Evolutionary conservation across 352 stramenopile species (phyloP).

Genomic region (Sclerospora graminicola): DNA sequence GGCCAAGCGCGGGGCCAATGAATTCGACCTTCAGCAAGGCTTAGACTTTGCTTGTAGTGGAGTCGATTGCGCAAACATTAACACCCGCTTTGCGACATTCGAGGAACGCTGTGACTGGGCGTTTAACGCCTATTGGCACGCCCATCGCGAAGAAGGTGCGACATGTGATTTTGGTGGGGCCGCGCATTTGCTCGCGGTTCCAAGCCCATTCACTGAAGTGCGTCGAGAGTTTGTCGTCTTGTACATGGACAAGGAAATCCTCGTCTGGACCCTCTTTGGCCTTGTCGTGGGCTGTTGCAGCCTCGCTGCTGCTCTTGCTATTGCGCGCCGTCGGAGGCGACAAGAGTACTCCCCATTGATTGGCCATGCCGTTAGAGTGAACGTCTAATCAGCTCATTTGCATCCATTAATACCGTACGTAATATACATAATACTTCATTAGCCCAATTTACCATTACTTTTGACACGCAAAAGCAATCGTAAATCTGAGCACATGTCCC

Average conservation of each 20-base stretch:
- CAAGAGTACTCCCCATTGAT: constrained; percentile 21
- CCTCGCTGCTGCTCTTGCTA: constrained; percentile 6
- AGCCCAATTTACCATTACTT: too few relatives aligned
- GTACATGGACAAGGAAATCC: constrained; percentile 10
- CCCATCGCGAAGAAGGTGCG: constrained; percentile 36
- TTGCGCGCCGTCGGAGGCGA: constrained; percentile 15
- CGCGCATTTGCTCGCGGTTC: constrained; percentile 30
- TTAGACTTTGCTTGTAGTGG: constrained; percentile 37
- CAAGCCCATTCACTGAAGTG: constrained; percentile 10
- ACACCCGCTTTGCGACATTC: constrained; percentile 27
- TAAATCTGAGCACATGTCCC: too few relatives aligned
- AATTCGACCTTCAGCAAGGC: constrained; percentile 33
- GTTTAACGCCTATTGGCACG: constrained; percentile 22
- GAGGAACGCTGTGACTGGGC: constrained; percentile 47
- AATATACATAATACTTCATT: too few relatives aligned
- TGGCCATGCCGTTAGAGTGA: constrained; percentile 12
- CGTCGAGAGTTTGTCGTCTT: constrained; percentile 9
- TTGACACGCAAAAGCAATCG: too few relatives aligned
- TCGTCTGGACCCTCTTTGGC: constrained; percentile 14
- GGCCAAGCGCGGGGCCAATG: constrained; percentile 52
- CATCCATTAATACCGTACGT: neutral
- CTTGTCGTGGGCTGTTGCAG: constrained; percentile 4
- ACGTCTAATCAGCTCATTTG: constrained; percentile 2
- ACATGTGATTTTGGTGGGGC: constrained; percentile 64
- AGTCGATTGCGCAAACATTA: constrained; percentile 39